phyloP scores from a whole-genome alignment of 2,329 filamentous ascomycete genomes.

The Ramichloridium luteum region DNA sequence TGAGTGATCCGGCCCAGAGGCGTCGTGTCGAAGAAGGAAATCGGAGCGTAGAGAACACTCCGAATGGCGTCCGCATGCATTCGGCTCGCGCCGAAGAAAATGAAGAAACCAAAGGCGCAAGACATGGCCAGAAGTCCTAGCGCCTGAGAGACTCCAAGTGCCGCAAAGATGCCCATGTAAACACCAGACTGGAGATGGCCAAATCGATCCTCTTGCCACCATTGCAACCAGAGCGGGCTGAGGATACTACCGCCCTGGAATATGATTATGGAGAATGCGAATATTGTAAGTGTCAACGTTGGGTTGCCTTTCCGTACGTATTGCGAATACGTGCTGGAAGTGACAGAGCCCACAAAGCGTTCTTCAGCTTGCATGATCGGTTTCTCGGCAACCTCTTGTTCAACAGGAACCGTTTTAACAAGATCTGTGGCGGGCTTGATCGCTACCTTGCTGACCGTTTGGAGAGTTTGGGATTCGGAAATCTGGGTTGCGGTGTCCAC shows the following conservation, averaged over 20 bases:
- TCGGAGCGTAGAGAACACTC: conserved; percentile 71
- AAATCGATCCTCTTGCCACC: conserved; percentile 71
- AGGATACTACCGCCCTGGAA: conserved; percentile 64
- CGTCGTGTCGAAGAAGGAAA: conserved; percentile 90
- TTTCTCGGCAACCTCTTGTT: conserved; percentile 1
- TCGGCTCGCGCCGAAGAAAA: conserved; percentile 51
- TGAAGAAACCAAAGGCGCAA: conserved; percentile 46
- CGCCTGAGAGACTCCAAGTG: conserved; percentile 64
- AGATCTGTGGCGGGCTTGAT: background rate
- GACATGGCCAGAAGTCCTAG: conserved; percentile 51
- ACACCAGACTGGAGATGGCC: conserved; percentile 47
- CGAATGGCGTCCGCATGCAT: conserved; percentile 66
- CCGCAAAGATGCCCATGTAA: conserved; percentile 66
- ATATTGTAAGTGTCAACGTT: conserved; percentile 3
- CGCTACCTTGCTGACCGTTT: background rate
- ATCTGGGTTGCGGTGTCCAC: too few species aligned
- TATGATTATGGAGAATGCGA: conserved; percentile 3
- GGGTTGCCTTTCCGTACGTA: conserved; percentile 6
- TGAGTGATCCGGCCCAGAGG: conserved; percentile 91
- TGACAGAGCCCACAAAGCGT: conserved; percentile 56
- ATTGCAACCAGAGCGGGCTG: conserved; percentile 78
- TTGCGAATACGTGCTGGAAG: conserved; percentile 1
- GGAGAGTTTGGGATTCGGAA: too few species aligned
- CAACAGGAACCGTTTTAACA: background rate
- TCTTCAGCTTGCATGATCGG: conserved; percentile 60